phyloP scores from a whole-genome alignment of 441 rosid species.

The Sinapis alba region DNA sequence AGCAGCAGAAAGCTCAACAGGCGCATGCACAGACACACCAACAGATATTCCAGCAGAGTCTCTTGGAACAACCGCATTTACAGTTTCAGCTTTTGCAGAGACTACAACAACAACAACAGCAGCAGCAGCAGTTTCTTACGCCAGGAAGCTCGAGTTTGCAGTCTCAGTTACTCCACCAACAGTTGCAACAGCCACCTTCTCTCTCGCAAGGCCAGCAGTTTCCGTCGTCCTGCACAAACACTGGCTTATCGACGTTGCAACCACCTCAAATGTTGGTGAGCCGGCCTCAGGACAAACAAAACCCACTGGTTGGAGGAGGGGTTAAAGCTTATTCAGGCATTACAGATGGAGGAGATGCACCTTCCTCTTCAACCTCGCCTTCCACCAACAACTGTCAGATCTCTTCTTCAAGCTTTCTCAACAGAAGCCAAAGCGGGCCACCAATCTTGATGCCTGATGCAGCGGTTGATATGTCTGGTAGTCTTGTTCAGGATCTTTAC shows the following conservation, averaged over 20 bases:
- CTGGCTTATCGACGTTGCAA: no score
- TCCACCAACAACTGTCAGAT: slow-evolving; percentile 85
- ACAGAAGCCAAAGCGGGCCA: slow-evolving; percentile 68
- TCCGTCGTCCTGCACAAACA: no score
- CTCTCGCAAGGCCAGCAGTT: no score
- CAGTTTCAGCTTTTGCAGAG: slow-evolving; percentile 72
- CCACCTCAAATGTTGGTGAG: slow-evolving; percentile 54
- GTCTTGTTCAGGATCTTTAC: slow-evolving; percentile 68
- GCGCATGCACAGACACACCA: slow-evolving; percentile 56
- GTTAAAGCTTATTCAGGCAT: slow-evolving; percentile 60
- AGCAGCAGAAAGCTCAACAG: slow-evolving; percentile 70
- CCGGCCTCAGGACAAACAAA: slow-evolving; percentile 59
- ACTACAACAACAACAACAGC: slow-evolving; percentile 55
- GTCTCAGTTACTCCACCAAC: slow-evolving; percentile 52
- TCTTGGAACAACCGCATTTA: slow-evolving; percentile 78
- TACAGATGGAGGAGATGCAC: slow-evolving; percentile 87
- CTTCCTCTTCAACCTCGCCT: slow-evolving; percentile 92
- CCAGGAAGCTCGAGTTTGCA: slow-evolving; percentile 55
- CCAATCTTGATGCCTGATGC: slow-evolving; percentile 55
- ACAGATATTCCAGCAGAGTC: slow-evolving; percentile 61
- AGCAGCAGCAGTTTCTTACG: slow-evolving; percentile 44
- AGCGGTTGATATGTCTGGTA: slow-evolving; percentile 54
- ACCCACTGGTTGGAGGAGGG: slow-evolving; percentile 34
- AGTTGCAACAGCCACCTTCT: slow-evolving; percentile 44
- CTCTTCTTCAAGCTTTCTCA: slow-evolving; percentile 60